Evolutionary conservation across 2,329 filamentous ascomycete species (phyloP).

Genomic region (Claviceps sp.): DNA sequence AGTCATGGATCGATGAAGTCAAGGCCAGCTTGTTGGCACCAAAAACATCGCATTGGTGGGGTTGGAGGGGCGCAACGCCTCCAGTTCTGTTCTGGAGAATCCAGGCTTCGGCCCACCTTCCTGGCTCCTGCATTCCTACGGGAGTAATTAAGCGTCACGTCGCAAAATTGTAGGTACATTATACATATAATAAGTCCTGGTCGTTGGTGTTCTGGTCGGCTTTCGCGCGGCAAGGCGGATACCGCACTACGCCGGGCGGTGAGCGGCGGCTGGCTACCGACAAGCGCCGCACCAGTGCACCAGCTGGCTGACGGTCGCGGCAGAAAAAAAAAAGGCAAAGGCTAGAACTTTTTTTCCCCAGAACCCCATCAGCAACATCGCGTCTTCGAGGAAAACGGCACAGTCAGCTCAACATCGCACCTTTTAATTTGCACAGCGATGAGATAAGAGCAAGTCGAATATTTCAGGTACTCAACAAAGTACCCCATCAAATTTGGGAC

Average conservation of each 20-base stretch:
- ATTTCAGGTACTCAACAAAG: not conserved
- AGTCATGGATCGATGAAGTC: not conserved
- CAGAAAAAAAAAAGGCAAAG: constrained; percentile 19
- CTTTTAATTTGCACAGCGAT: not conserved
- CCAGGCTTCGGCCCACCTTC: not conserved
- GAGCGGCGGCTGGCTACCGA: not conserved
- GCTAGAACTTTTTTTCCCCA: constrained; percentile 14
- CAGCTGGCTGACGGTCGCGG: constrained; percentile 4
- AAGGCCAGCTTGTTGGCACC: not conserved
- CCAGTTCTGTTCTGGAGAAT: not conserved
- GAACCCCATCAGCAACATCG: not conserved
- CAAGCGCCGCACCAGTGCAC: constrained; percentile 3
- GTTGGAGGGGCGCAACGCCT: constrained; percentile 10
- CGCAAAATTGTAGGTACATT: too few species aligned
- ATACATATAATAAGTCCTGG: too few species aligned
- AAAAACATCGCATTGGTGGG: constrained; percentile 10
- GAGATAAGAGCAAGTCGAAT: not conserved
- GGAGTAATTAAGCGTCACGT: too few species aligned
- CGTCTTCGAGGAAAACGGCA: not conserved
- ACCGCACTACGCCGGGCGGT: not conserved
- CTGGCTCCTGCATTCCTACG: too few species aligned
- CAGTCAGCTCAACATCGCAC: constrained; percentile 1
- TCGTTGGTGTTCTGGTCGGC: too few species aligned
- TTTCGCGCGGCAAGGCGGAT: not conserved
- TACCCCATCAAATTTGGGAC: not conserved